phyloP scores from a whole-genome alignment of 2,329 filamentous ascomycete species.

The Septoria petroselini region DNA sequence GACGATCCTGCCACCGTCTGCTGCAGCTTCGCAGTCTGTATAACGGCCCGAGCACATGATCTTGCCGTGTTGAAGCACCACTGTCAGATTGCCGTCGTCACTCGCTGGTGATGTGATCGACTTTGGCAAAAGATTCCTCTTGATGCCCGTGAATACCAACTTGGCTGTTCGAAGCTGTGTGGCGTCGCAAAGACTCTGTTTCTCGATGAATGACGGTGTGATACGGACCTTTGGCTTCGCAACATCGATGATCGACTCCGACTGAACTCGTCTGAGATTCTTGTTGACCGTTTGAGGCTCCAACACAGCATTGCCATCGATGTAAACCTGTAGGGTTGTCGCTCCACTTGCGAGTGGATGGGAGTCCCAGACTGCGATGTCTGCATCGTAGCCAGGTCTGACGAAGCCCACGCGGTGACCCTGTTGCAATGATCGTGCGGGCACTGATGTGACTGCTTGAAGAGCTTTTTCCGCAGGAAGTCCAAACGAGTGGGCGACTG shows the following conservation, averaged over 20 bases:
- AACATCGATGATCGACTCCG: not conserved
- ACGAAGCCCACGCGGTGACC: conserved; percentile 1
- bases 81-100: not conserved
- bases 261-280: not conserved
- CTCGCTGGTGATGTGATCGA: not conserved
- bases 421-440: conserved; percentile 1
- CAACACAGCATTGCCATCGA: conserved; percentile 1
- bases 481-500: conserved; percentile 2
- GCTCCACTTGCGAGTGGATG: conserved; percentile 3
- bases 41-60: not conserved
- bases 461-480: not conserved
- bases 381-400: conserved; percentile 4
- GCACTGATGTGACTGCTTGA: not conserved
- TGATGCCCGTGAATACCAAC: not conserved
- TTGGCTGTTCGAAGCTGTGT: not conserved
- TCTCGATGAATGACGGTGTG: not conserved
- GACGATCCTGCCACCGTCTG: not conserved
- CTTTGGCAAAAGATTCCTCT: not conserved
- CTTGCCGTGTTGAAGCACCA: not conserved
- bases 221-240: not conserved
- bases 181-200: not conserved
- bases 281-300: not conserved
- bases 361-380: conserved; percentile 3
- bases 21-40: not conserved
- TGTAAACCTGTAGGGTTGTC: not conserved